Conservation (phyloP, 2,329 filamentous ascomycete genomes). For the Diaporthe citrichinensis region DNA sequence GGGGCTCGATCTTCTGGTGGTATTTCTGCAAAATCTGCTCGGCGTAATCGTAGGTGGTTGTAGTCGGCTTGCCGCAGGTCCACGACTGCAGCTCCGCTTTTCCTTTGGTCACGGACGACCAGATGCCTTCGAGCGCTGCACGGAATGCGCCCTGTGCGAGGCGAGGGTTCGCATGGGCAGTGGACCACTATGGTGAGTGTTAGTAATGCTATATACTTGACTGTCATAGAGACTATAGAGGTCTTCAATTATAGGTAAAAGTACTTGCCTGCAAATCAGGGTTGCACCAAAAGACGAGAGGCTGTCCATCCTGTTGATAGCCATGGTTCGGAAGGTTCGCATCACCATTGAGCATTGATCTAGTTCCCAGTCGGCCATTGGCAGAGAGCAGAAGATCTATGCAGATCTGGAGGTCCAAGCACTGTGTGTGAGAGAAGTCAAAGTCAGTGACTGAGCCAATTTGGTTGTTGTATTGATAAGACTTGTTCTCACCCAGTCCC, state of each 20-base stretch:
- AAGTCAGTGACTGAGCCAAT: neutral
- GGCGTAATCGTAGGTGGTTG: conserved; percentile 75
- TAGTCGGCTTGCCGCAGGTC: conserved; percentile 76
- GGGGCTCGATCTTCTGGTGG: conserved; percentile 42
- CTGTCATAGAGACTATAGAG: neutral
- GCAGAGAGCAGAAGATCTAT: conserved; percentile 50
- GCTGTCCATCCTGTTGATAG: conserved; percentile 71
- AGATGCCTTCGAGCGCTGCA: conserved; percentile 75
- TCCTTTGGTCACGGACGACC: conserved; percentile 61
- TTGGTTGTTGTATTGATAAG: neutral
- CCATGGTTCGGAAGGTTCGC: conserved; percentile 48
- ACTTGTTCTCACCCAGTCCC: conserved; percentile 49
- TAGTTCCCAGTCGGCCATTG: conserved; percentile 73
- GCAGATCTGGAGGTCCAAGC: conserved; percentile 43
- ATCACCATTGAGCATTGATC: conserved; percentile 71
- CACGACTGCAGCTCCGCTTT: conserved; percentile 65
- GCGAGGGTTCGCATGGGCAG: conserved; percentile 74
- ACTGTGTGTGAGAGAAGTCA: neutral
- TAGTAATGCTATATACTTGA: neutral
- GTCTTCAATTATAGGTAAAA: neutral
- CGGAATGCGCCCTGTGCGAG: conserved; percentile 80
- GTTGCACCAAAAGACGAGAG: conserved; percentile 78
- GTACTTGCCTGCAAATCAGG: conserved; percentile 68
- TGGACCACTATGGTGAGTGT: conserved; percentile 65
- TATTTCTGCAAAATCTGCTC: conserved; percentile 66